A percentile compares a stretch with the other conserved stretches of the same genome.
Conservation (phyloP, 2,329 filamentous ascomycete species). For the Aspergillus melleus region DNA sequence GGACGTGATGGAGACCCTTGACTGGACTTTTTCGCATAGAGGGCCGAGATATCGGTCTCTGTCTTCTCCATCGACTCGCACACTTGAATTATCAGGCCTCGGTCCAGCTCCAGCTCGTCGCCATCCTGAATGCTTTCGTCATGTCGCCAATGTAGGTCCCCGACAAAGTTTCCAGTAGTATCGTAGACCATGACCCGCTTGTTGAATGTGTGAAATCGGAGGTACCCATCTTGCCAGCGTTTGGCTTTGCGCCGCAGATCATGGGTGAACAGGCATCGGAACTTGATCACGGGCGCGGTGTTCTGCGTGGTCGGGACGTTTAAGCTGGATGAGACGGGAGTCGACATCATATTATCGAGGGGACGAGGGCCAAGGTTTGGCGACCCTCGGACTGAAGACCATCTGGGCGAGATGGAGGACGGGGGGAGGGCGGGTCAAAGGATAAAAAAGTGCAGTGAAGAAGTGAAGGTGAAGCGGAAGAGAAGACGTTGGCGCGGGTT, state of each 20-base stretch:
- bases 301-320: constrained; percentile 56
- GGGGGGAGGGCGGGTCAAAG: background rate
- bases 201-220: constrained; percentile 90
- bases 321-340: constrained; percentile 2
- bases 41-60: constrained; percentile 74
- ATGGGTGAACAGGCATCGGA: constrained; percentile 81
- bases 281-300: constrained; percentile 76
- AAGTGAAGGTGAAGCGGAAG: background rate
- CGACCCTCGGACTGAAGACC: constrained; percentile 8
- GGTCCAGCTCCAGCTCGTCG: constrained; percentile 78
- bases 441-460: background rate
- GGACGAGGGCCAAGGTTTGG: constrained; percentile 10
- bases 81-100: constrained; percentile 76
- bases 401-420: constrained; percentile 9
- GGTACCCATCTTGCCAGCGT: constrained; percentile 86
- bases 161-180: constrained; percentile 74
- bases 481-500: background rate
- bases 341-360: constrained; percentile 8
- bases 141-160: constrained; percentile 78
- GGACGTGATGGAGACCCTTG: constrained; percentile 29
- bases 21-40: constrained; percentile 68
- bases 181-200: constrained; percentile 89
- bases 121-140: constrained; percentile 71
- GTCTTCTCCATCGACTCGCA: constrained; percentile 70
- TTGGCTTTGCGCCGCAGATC: constrained; percentile 86